Base-by-base conservation (phyloP, 1,139 yeast genomes). In the Zygoascus sp. region DNA sequence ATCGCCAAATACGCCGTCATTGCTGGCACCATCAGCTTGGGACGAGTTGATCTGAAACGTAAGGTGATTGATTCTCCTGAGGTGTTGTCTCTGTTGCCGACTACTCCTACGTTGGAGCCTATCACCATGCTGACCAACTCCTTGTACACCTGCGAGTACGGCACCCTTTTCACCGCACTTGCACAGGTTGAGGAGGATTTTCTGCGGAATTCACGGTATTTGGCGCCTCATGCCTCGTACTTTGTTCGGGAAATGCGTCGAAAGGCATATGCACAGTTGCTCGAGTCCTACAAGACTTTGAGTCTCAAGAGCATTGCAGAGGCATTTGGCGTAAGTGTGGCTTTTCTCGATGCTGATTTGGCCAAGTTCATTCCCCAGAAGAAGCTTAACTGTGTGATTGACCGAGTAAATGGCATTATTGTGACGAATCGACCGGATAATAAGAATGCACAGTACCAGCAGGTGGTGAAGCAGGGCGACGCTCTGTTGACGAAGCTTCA, bases 361-460 rank as follows among this genome's bases (percentile, higher is more conserved):
- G 80, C 96, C 61, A 85, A 82, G 62, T 89, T 90, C 63, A 89
- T 94, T 58, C 96, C 97, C 35, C 90, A 83, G 66, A 89, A 90
- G 63, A 88, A 88, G 66, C 76, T 94, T 64, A 90, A 89, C 69
- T 94, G 98, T 70, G 90, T 94, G 47, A 89, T 94, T 64, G 98
- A 94, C 65, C 79, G 89, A 60, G 98, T 92, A 47, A 87, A 89
- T 65, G 97, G 97, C 16, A 88, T 92, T 52, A 87, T 94, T 55
- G 95, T 88, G 65, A 94, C 98, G 23, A 92, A 89, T 67, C 78
- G 97, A 58, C 96, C 97, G 2, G 98, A 92, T 66, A 89, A 85
- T 68, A 92, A 94, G 70, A 92, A 94, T 64, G 86, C 87, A 49
- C 97, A 92, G 68, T 94, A 90, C 66, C 96, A 89, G 64, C 70